Base-by-base conservation (phyloP, 768 basidiomycete species). In the Amanita brunnescens region DNA sequence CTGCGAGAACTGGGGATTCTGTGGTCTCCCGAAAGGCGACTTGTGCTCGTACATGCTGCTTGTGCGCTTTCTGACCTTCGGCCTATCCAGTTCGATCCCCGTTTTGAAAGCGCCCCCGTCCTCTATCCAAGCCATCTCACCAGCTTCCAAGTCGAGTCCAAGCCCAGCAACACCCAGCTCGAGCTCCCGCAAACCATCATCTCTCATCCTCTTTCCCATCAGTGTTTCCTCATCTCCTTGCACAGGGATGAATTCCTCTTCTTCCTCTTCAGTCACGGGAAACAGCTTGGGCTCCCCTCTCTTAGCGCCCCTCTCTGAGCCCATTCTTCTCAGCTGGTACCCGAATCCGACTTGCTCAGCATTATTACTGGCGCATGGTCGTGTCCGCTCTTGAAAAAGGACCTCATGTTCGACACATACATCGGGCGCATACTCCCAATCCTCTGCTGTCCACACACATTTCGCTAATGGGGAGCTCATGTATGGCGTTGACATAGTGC, bases 381-480 rank as follows among this genome's bases (percentile, higher is more conserved):
- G 43, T 26, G 24, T 38, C 24, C 34, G 49, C 32, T 35, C 49
- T 35, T 44, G 49, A 7, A 51, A 20, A 41, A 51, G 18, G 41
- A 47, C 33, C 8, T 52, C 46, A 13, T 47, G 38, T 20, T n/a
- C 43, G n/a, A 18, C 29, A 10, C 16, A 38, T 45, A 8, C 35
- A 32, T 30, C 40, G 14, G 51, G 41, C 10, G 18, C 53, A 37
- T 57, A 60, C 21, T 63, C 68, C 33, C 58, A 62, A n/a, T 72
- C 71, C n/a, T 70, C 68, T 1, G 64, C 62, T 24, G 65, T 61
- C 69, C 75, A 73, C 24, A 60, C 60, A 45, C 61, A 60, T 49
- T 59, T 60, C 4, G 71, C 71, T 20, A 85, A 71, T 1, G 75
- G 76, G 13, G 81, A 83, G 51, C 74, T 74, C 20, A 60, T 67